phyloP scores from a whole-genome alignment of 177 flowering plant species.

The Vitis hybrid region DNA sequence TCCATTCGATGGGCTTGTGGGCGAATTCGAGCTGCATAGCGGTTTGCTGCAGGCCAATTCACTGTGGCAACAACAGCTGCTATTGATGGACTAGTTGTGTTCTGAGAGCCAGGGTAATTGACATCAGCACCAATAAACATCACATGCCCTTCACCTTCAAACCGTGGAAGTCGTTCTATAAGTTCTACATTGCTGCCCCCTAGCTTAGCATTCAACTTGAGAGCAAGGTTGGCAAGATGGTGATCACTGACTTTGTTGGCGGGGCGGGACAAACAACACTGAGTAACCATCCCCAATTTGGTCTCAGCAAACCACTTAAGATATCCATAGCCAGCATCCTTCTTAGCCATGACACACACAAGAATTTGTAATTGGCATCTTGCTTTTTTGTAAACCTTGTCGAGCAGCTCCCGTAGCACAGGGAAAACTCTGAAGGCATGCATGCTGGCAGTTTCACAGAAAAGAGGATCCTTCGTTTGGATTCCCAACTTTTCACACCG shows the following conservation, averaged over 20 bases:
- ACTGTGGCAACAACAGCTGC: conserved; percentile 73
- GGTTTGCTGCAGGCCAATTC: conserved; percentile 83
- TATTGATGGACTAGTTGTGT: conserved; percentile 58
- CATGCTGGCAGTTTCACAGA: conserved; percentile 18
- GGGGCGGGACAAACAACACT: conserved; percentile 48
- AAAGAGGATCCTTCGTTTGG: conserved; percentile 23
- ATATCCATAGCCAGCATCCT: conserved; percentile 54
- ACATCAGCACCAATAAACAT: conserved; percentile 91
- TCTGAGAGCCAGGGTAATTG: conserved; percentile 62
- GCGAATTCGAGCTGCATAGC: conserved; percentile 56
- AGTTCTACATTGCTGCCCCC: conserved; percentile 83
- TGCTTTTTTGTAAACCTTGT: neutral
- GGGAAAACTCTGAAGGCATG: conserved; percentile 5
- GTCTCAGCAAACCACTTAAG: conserved; percentile 77
- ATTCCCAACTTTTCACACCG: conserved; percentile 32
- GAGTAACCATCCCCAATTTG: conserved; percentile 62
- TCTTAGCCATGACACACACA: conserved; percentile 57
- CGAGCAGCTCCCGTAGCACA: conserved; percentile 34
- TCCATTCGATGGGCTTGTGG: conserved; percentile 56
- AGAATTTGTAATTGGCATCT: conserved; percentile 42
- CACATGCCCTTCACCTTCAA: conserved; percentile 36
- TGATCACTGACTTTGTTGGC: conserved; percentile 51
- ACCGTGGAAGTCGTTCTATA: conserved; percentile 35
- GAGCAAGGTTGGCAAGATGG: conserved; percentile 63
- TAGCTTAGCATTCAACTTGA: conserved; percentile 81